Evolutionary conservation across 2,329 filamentous ascomycete species (phyloP).

Genomic region (Paecilomyces fulvus): DNA sequence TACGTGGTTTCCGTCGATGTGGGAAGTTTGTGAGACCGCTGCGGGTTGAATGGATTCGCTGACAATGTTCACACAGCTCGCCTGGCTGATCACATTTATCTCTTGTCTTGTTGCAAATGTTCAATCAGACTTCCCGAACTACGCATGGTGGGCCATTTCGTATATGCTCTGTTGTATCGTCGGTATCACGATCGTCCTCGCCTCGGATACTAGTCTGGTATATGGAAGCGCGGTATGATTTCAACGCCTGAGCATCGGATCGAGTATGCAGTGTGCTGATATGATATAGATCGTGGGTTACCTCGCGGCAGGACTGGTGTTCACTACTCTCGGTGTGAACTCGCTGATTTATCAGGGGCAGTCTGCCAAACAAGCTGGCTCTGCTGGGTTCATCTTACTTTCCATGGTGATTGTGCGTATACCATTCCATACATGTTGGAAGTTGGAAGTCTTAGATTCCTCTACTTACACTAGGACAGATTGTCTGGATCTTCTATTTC

Average conservation of each 20-base stretch:
- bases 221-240: conserved; percentile 76
- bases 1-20: conserved; percentile 44
- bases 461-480: conserved; percentile 45
- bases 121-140: conserved; percentile 61
- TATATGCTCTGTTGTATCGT: conserved; percentile 78
- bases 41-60: conserved; percentile 4
- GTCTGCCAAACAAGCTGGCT: conserved; percentile 68
- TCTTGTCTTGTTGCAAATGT: conserved; percentile 67
- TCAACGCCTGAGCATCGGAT: not conserved
- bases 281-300: conserved; percentile 66
- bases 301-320: conserved; percentile 70
- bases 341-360: conserved; percentile 69
- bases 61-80: conserved; percentile 53
- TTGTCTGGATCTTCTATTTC: conserved; percentile 99
- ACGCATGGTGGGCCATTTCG: conserved; percentile 83
- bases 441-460: conserved; percentile 4
- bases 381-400: conserved; percentile 85
- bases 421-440: not conserved
- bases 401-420: conserved; percentile 79
- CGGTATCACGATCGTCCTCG: conserved; percentile 73
- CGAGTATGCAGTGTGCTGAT: conserved; percentile 16
- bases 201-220: conserved; percentile 72
- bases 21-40: not conserved
- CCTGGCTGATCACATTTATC: conserved; percentile 90
- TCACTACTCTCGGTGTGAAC: conserved; percentile 81